Evolutionary conservation across 768 basidiomycete species (phyloP).

Genomic region (Suillus occidentalis): DNA sequence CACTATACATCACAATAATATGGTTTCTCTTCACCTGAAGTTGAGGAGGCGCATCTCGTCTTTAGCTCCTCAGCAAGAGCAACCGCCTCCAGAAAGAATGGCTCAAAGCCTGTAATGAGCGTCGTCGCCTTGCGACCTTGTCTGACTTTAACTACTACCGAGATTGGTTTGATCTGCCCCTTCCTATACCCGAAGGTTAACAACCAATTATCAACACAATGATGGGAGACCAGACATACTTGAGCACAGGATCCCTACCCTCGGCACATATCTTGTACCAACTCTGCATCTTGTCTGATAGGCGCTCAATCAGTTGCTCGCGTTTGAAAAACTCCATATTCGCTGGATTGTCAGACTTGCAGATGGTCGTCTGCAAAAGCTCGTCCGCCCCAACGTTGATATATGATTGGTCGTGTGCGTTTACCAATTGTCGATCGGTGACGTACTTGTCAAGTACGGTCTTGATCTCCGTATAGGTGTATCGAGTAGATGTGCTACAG

Average conservation of each 20-base stretch:
- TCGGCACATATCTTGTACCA: constrained; percentile 68
- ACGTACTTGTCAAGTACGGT: constrained; percentile 64
- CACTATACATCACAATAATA: neutral
- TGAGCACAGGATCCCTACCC: constrained; percentile 55
- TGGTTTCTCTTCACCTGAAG: constrained; percentile 54
- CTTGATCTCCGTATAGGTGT: constrained; percentile 57
- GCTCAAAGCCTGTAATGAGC: constrained; percentile 76
- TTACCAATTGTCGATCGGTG: constrained; percentile 56
- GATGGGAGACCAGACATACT: constrained; percentile 42
- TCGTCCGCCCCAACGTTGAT: constrained; percentile 59
- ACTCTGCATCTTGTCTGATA: constrained; percentile 68
- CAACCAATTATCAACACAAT: constrained; percentile 4
- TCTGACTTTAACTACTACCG: constrained; percentile 67
- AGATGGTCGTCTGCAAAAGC: constrained; percentile 38
- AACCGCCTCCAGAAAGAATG: constrained; percentile 67
- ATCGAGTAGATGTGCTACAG: constrained; percentile 51
- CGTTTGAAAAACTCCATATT: constrained; percentile 60
- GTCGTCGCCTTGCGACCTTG: constrained; percentile 80
- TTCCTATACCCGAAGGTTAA: constrained; percentile 49
- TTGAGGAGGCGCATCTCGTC: constrained; percentile 75
- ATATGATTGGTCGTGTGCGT: constrained; percentile 63
- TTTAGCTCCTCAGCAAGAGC: constrained; percentile 78
- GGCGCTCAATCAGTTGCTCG: constrained; percentile 55
- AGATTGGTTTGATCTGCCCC: constrained; percentile 70
- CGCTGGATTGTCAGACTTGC: constrained; percentile 31